These are phyloP conservation scores for Xylogone sp. DNA, from an alignment of 2,329 filamentous ascomycete species.

Conservation along the genomic window DNA sequence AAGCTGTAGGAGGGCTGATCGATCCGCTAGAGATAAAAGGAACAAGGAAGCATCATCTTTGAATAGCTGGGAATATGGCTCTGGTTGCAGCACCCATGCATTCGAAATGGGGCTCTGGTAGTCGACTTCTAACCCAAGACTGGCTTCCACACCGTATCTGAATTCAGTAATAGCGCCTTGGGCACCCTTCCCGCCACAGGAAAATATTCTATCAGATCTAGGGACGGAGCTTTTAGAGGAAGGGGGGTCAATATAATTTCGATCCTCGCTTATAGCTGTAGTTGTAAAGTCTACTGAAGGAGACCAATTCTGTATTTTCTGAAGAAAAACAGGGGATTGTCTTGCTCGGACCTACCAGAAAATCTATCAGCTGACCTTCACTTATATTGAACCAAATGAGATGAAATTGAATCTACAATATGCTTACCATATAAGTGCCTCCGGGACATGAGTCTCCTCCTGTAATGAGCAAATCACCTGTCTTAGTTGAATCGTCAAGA, in stretches of 20 bases:
- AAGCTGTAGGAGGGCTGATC: conserved; percentile 37
- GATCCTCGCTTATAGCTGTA: conserved; percentile 29
- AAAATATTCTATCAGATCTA: conserved; percentile 57
- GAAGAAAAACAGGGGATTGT: conserved; percentile 48
- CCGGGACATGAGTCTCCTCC: conserved; percentile 69
- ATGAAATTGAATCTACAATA: background rate
- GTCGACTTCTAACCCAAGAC: conserved; percentile 56
- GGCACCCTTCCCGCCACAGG: conserved; percentile 59
- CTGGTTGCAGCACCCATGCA: conserved; percentile 46
- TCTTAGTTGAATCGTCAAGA: conserved; percentile 48
- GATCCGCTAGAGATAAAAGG: conserved; percentile 23
- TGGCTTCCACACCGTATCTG: conserved; percentile 66
- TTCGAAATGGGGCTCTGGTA: conserved; percentile 44
- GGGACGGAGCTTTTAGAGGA: conserved; percentile 20
- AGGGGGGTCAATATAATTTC: conserved; percentile 9
- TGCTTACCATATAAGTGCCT: conserved; percentile 53
- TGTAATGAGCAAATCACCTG: conserved; percentile 69
- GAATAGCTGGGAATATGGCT: conserved; percentile 8
- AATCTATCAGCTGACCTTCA: too few relatives aligned
- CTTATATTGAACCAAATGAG: background rate
- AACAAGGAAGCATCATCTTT: conserved; percentile 18
- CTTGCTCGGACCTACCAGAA: conserved; percentile 47
- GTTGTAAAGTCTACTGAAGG: conserved; percentile 36
- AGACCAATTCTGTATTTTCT: conserved; percentile 63
- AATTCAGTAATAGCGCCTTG: conserved; percentile 65